Evolutionary conservation across 148 eudicot species (phyloP).

Genomic region (Diospyros lotus): DNA sequence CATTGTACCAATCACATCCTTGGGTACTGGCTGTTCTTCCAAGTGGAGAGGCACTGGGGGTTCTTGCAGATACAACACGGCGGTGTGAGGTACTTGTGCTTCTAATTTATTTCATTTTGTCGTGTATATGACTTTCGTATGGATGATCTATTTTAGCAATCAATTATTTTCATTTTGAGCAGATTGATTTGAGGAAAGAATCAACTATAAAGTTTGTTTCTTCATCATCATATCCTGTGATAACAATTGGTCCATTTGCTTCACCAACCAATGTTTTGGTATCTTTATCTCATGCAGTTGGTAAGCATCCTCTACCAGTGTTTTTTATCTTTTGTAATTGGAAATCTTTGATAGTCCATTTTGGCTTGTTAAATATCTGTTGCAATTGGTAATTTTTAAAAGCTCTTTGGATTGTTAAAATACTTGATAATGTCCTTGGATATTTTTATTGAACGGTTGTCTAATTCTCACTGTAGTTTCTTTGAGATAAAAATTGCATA

Average conservation of each 20-base stretch:
- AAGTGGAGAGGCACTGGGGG: slow-evolving; percentile 77
- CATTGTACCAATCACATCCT: slow-evolving; percentile 94
- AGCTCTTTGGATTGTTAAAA: too few relatives aligned
- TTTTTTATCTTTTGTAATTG: too few relatives aligned
- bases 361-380: too few relatives aligned
- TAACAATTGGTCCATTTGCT: slow-evolving; percentile 91
- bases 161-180: slow-evolving; percentile 19
- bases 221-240: slow-evolving; percentile 59
- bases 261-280: slow-evolving; percentile 73
- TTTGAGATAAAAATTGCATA: too few relatives aligned
- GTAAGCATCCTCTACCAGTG: slow-evolving; percentile 24
- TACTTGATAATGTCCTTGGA: too few relatives aligned
- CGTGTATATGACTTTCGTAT: background rate
- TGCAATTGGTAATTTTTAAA: too few relatives aligned
- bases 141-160: background rate
- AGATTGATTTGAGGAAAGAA: slow-evolving; percentile 86
- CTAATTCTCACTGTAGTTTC: too few relatives aligned
- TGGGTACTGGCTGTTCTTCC: slow-evolving; percentile 94
- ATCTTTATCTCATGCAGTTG: slow-evolving; percentile 75
- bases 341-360: too few relatives aligned
- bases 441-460: too few relatives aligned
- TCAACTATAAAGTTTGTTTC: slow-evolving; percentile 57
- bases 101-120: background rate
- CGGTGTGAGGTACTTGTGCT: slow-evolving; percentile 76
- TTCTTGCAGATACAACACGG: slow-evolving; percentile 90